phyloP scores from a whole-genome alignment of 164 flowering plant species.

The Aristolochia contorta region DNA sequence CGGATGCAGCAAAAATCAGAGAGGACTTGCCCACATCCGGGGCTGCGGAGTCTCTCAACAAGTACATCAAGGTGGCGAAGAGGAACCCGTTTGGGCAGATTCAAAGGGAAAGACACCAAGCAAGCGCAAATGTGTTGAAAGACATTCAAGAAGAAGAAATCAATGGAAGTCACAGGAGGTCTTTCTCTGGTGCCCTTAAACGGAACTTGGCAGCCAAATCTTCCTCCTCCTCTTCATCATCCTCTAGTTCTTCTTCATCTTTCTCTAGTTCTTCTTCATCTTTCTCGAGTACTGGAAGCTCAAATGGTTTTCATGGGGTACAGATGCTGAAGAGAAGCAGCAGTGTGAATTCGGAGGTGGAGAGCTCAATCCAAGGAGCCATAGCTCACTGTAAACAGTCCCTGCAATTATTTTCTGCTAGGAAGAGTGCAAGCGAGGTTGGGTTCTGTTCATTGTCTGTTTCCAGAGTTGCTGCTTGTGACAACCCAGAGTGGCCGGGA shows the following conservation, averaged over 20 bases:
- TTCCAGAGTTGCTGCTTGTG: constrained; percentile 28
- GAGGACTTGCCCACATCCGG: constrained; percentile 12
- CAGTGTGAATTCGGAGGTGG: constrained; percentile 32
- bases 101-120: constrained; percentile 18
- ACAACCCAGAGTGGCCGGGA: constrained; percentile 32
- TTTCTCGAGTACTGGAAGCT: constrained; percentile 21
- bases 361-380: constrained; percentile 30
- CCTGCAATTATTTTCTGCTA: constrained; percentile 34
- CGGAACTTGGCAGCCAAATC: constrained; percentile 30
- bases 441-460: constrained; percentile 36
- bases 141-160: constrained; percentile 27
- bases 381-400: constrained; percentile 45
- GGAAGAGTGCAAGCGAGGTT: constrained; percentile 39
- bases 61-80: constrained; percentile 30
- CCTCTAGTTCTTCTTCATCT: no score
- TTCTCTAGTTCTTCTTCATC: constrained; percentile 34
- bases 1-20: constrained; percentile 22
- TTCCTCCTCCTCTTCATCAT: no score
- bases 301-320: constrained; percentile 26
- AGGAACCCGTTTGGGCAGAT: constrained; percentile 36
- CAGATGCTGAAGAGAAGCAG: constrained; percentile 48
- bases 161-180: constrained; percentile 34
- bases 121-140: constrained; percentile 12
- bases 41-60: constrained; percentile 25
- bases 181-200: constrained; percentile 56